Evolutionary conservation across 1,139 yeast genomes (phyloP).

Genomic region (Diutina neorugosa): DNA sequence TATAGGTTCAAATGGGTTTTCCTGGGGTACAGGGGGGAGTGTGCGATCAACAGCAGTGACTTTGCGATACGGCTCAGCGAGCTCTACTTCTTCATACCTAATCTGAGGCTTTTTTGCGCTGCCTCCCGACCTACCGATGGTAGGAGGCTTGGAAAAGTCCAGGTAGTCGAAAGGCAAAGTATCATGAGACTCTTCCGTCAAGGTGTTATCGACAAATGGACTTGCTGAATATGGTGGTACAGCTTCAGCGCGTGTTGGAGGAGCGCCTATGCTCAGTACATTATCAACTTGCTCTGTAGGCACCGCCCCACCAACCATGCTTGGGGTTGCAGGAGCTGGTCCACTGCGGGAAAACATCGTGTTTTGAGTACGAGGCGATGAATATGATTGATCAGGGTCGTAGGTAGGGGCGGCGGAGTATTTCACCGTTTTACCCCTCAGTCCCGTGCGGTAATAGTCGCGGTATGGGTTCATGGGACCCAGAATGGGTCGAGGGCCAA

Average conservation of each 20-base stretch:
- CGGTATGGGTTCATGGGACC: neutral
- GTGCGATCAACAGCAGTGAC: neutral
- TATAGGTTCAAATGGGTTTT: neutral
- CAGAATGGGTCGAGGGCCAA: neutral
- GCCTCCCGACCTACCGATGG: neutral
- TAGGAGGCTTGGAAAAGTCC: neutral
- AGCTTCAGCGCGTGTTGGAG: neutral
- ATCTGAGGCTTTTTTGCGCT: neutral
- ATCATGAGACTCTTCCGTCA: neutral
- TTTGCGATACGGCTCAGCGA: neutral
- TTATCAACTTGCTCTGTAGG: neutral
- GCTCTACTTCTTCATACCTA: constrained; percentile 1
- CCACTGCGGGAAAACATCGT: neutral
- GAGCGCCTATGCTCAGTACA: neutral
- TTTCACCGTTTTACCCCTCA: neutral
- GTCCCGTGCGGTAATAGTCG: neutral
- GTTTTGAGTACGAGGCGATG: neutral
- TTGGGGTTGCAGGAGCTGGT: neutral
- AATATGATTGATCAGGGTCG: neutral
- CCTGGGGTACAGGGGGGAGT: constrained; percentile 1
- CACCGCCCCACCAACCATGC: neutral
- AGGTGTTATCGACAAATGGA: neutral
- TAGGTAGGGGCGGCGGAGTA: neutral
- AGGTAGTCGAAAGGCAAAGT: neutral
- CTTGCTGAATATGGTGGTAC: neutral